Conservation (phyloP, 441 rosid species). For the Euphorbia corollata region DNA sequence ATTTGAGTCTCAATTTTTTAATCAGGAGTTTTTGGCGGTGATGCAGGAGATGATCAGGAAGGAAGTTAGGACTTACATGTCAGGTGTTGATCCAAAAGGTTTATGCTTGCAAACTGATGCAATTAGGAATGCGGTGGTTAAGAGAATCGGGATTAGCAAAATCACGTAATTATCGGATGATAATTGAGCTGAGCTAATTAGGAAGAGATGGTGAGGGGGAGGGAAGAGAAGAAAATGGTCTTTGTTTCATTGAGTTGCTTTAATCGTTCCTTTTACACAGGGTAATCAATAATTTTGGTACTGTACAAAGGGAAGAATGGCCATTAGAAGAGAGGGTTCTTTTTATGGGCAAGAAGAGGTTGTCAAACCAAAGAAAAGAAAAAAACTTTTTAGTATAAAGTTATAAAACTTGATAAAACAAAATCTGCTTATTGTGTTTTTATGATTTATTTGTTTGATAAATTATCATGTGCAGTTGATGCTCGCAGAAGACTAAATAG, state of each 20-base stretch:
- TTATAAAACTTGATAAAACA: neutral
- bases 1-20: slow-evolving; percentile 47
- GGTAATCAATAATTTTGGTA: slow-evolving; percentile 29
- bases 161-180: slow-evolving; percentile 27
- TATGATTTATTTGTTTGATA: no score
- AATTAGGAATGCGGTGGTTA: slow-evolving; percentile 51
- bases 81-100: slow-evolving; percentile 48
- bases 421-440: no score
- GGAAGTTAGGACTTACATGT: slow-evolving; percentile 64
- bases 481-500: no score
- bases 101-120: slow-evolving; percentile 39
- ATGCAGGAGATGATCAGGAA: slow-evolving; percentile 67
- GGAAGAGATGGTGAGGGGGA: neutral
- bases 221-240: neutral
- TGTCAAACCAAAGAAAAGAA: neutral
- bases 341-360: slow-evolving; percentile 6
- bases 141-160: slow-evolving; percentile 58
- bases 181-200: slow-evolving; percentile 9
- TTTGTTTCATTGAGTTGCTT: slow-evolving; percentile 14
- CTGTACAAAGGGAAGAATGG: slow-evolving; percentile 32
- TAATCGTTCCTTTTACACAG: slow-evolving; percentile 19
- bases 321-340: slow-evolving; percentile 3
- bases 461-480: no score
- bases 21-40: slow-evolving; percentile 47
- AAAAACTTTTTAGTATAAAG: neutral